A percentile compares a stretch with the other conserved stretches of the same genome.
phyloP scores from a whole-genome alignment of 1,284 basidiomycete genomes.

The Cystobasidium pallidum region DNA sequence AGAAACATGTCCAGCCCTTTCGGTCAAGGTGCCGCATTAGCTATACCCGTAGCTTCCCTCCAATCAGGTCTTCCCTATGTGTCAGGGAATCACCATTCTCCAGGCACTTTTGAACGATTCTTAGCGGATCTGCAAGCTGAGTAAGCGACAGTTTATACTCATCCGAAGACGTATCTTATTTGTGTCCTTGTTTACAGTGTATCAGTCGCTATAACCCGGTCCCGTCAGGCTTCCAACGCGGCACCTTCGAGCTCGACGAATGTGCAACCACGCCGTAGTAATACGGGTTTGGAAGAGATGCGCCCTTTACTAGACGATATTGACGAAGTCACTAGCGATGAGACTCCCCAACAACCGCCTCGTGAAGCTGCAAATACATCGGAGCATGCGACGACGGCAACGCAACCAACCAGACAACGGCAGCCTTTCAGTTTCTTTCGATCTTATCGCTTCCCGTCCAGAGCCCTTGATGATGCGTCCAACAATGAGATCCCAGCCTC shows the following conservation, averaged over 20 bases:
- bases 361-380: not conserved
- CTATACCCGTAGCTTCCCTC: constrained; percentile 15
- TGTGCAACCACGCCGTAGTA: not conserved
- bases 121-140: constrained; percentile 34
- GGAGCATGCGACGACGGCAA: not conserved
- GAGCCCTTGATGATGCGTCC: not conserved
- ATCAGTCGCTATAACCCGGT: constrained; percentile 25
- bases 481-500: not conserved
- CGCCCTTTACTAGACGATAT: constrained; percentile 19
- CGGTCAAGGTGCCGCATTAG: constrained; percentile 68
- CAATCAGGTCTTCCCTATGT: constrained; percentile 5
- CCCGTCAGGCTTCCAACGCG: not conserved
- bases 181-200: not conserved
- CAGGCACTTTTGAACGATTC: constrained; percentile 34
- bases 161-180: no score
- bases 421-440: constrained; percentile 44
- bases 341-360: not conserved
- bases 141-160: constrained; percentile 27
- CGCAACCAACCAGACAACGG: not conserved
- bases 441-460: constrained; percentile 39
- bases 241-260: not conserved
- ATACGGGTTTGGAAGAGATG: constrained; percentile 16
- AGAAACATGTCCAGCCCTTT: constrained; percentile 68
- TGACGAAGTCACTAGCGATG: not conserved
- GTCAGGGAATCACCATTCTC: not conserved